These are phyloP conservation scores for Mucuna pruriens DNA, from an alignment of 306 rosid species.

Conservation along the genomic window DNA sequence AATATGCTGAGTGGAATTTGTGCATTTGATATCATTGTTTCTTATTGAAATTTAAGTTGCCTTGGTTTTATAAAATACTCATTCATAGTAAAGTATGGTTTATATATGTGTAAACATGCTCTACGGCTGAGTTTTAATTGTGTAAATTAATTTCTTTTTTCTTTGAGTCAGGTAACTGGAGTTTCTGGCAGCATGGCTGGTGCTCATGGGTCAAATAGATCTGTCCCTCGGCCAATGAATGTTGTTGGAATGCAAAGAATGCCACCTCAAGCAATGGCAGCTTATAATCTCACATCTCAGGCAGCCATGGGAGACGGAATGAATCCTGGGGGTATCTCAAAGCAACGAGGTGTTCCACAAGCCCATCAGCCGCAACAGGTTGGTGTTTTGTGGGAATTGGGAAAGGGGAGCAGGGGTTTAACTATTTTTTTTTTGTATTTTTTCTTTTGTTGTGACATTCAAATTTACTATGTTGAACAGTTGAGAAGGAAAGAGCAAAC, in stretches of 20 bases:
- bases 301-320: constrained; percentile 70
- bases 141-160: constrained; percentile 11
- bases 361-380: constrained; percentile 87
- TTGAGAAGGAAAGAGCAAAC: constrained; percentile 68
- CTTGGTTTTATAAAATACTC: background rate
- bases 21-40: constrained; percentile 10
- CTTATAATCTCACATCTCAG: constrained; percentile 72
- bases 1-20: background rate
- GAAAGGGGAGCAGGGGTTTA: background rate
- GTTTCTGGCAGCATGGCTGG: constrained; percentile 66
- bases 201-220: constrained; percentile 61
- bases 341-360: constrained; percentile 79
- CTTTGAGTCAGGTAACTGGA: constrained; percentile 59
- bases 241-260: constrained; percentile 72
- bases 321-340: constrained; percentile 73
- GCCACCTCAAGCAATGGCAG: constrained; percentile 65
- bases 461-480: constrained; percentile 43
- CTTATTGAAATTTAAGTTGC: constrained; percentile 18
- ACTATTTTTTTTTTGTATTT: background rate
- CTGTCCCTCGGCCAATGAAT: constrained; percentile 61
- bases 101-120: background rate
- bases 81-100: constrained; percentile 7
- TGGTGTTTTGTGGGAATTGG: background rate
- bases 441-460: background rate
- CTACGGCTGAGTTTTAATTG: background rate